phyloP scores from a whole-genome alignment of 371 early-diverging fungal genomes.

The Mucor indicus region DNA sequence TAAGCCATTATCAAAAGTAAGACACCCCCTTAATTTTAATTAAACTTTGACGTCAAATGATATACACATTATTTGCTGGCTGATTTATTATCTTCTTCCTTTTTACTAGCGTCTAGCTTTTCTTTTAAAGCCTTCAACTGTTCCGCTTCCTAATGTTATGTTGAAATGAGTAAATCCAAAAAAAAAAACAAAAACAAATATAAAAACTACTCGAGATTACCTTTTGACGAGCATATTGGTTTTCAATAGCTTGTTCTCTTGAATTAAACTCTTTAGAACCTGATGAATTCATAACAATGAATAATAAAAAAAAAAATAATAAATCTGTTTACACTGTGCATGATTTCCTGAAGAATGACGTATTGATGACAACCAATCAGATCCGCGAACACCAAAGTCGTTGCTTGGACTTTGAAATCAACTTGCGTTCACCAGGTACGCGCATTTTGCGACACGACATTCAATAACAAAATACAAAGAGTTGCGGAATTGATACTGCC shows the following conservation, averaged over 20 bases:
- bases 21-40: no score
- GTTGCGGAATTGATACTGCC: no score
- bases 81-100: slow-evolving; percentile 11
- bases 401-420: not conserved
- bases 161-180: not conserved
- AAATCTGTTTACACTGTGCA: not conserved
- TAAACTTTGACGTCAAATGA: no score
- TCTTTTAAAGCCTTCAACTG: slow-evolving; percentile 28
- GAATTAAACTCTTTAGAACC: slow-evolving; percentile 16
- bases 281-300: not conserved
- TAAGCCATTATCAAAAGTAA: no score
- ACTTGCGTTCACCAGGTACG: no score
- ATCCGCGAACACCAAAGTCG: no score
- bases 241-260: slow-evolving; percentile 38
- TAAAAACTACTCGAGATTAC: no score
- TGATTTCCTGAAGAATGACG: no score
- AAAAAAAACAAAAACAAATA: not conserved
- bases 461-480: no score
- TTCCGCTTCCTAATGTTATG: slow-evolving; percentile 23
- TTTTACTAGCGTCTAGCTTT: slow-evolving; percentile 10
- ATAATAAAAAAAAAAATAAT: not conserved
- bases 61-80: no score
- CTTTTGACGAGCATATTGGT: slow-evolving; percentile 36
- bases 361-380: no score
- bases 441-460: no score